Conservation (phyloP, 129 eudicot genomes). For the Pseudognaphalium luteoalbum region DNA sequence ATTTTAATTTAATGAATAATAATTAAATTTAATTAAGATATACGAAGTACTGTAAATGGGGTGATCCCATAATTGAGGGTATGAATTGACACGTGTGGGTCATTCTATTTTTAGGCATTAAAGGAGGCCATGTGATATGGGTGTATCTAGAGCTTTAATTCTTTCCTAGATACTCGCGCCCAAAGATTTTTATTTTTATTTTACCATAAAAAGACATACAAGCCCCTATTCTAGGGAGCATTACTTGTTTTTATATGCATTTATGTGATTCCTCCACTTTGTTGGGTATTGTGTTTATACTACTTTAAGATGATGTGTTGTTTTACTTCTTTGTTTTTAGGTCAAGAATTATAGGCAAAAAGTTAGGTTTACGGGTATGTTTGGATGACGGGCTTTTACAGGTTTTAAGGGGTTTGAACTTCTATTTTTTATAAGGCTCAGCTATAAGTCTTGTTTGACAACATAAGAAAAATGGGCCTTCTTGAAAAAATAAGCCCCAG, state of each 20-base stretch:
- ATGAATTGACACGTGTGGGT: slow-evolving; percentile 33
- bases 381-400: no score
- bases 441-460: no score
- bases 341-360: no score
- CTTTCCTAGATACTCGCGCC: slow-evolving; percentile 12
- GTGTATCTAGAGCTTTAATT: slow-evolving; percentile 14
- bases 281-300: slow-evolving; percentile 15
- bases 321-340: neutral
- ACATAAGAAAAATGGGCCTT: no score
- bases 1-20: neutral
- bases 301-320: neutral
- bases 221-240: slow-evolving; percentile 32
- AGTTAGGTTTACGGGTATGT: no score
- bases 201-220: slow-evolving; percentile 30
- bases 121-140: slow-evolving; percentile 8
- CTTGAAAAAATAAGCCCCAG: no score
- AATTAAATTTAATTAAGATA: no score
- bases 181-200: neutral
- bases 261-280: slow-evolving; percentile 16
- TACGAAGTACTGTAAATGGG: slow-evolving; percentile 18
- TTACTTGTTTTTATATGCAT: slow-evolving; percentile 12
- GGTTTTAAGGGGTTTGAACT: no score
- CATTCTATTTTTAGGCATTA: neutral
- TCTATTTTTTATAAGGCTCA: no score
- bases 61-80: slow-evolving; percentile 35